A percentile compares a stretch with the other conserved stretches of the same genome.
Evolutionary conservation across 148 eudicot species (phyloP).

Genomic region (Rhododendron mucronatum): DNA sequence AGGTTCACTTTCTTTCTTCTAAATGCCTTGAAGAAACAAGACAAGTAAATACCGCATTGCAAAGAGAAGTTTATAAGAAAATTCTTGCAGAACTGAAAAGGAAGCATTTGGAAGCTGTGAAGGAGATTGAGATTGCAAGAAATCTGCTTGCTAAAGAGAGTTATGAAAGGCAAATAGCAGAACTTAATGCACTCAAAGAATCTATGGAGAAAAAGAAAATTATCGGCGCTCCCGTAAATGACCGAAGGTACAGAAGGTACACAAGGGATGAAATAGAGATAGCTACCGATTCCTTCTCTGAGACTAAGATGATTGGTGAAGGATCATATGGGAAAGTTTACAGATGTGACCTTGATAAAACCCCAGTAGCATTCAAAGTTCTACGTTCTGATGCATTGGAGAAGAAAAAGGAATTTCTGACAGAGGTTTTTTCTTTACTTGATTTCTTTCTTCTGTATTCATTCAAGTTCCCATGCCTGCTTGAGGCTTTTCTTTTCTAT

Average conservation of each 20-base stretch:
- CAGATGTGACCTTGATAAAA: constrained; percentile 64
- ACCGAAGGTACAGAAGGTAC: constrained; percentile 56
- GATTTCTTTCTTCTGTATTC: constrained; percentile 11
- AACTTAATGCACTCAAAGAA: constrained; percentile 48
- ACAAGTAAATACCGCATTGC: constrained; percentile 54
- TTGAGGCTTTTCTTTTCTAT: neutral
- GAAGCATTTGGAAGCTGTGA: constrained; percentile 54
- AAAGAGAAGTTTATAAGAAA: constrained; percentile 54
- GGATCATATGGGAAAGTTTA: constrained; percentile 84
- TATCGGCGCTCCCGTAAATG: constrained; percentile 46
- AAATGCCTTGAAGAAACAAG: constrained; percentile 56
- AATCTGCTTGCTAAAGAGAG: constrained; percentile 50
- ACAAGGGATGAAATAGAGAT: constrained; percentile 45
- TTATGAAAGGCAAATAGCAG: constrained; percentile 64
- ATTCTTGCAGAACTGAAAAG: constrained; percentile 53
- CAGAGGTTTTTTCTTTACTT: constrained; percentile 42
- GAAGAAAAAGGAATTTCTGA: constrained; percentile 66
- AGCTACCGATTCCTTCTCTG: constrained; percentile 60
- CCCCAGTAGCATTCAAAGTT: constrained; percentile 74
- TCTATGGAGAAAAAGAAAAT: constrained; percentile 53
- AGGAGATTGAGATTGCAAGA: constrained; percentile 59
- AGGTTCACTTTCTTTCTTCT: constrained; percentile 59
- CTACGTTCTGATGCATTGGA: constrained; percentile 56
- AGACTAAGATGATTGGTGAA: constrained; percentile 59
- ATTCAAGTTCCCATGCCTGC: neutral